Evolutionary conservation across 2,329 filamentous ascomycete genomes (phyloP).

Genomic region (Ophiostoma perfectum): DNA sequence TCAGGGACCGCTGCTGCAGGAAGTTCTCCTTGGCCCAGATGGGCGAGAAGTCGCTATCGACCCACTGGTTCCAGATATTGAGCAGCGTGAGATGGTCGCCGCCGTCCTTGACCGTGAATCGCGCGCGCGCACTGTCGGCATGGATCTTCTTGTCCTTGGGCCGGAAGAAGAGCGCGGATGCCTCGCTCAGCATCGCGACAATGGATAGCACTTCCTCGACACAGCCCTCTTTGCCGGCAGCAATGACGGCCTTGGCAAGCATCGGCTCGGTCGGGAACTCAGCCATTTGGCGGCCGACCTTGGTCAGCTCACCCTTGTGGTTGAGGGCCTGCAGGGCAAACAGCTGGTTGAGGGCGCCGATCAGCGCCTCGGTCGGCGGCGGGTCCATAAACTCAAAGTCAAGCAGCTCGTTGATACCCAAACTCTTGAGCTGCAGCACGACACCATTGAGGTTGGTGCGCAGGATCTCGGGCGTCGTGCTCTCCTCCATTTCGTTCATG

Average conservation of each 20-base stretch:
- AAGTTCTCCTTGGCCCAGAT: conserved; percentile 93
- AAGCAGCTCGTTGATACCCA: conserved; percentile 87
- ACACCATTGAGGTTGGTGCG: conserved; percentile 80
- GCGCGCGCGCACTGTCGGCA: conserved; percentile 80
- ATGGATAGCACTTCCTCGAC: conserved; percentile 89
- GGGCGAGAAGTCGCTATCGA: conserved; percentile 80
- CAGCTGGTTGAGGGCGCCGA: conserved; percentile 80
- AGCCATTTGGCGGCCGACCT: conserved; percentile 87
- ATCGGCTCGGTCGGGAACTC: conserved; percentile 67
- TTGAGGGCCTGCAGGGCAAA: conserved; percentile 89
- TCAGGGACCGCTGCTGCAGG: conserved; percentile 83
- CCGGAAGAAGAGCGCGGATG: conserved; percentile 83
- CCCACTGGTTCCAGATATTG: conserved; percentile 94
- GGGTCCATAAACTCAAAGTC: conserved; percentile 97
- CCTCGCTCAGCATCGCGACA: conserved; percentile 89
- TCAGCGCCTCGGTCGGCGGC: conserved; percentile 82
- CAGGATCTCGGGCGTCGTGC: conserved; percentile 88
- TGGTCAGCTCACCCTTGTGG: conserved; percentile 81
- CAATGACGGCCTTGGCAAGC: conserved; percentile 82
- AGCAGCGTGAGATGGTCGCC: conserved; percentile 85
- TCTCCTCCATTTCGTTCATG: conserved; percentile 91
- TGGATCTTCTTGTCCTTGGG: conserved; percentile 97
- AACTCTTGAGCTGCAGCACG: conserved; percentile 77
- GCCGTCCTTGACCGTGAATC: conserved; percentile 85
- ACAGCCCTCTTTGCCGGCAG: conserved; percentile 84